Conservation (phyloP, 331 rosid species). For the Quercus tomentella region DNA sequence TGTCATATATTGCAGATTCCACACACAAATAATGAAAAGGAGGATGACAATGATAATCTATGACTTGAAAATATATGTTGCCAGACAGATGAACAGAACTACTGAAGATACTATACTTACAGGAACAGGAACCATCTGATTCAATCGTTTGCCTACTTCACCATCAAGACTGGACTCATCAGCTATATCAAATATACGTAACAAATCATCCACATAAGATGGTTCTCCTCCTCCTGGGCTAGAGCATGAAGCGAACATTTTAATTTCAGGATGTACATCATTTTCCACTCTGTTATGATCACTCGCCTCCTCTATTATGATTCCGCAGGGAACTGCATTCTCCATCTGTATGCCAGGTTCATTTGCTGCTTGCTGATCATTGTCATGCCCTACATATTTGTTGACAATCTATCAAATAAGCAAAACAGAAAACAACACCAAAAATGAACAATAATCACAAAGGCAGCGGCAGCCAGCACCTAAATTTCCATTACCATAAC, state of each 20-base stretch:
- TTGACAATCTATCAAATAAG: conserved; percentile 25
- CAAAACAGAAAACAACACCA: background rate
- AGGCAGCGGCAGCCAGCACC: background rate
- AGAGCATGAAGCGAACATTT: conserved; percentile 29
- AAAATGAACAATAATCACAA: conserved; percentile 20
- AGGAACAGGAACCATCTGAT: conserved; percentile 83
- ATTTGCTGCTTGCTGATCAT: conserved; percentile 28
- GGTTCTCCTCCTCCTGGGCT: conserved; percentile 40
- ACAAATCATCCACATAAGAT: conserved; percentile 29
- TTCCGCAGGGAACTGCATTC: conserved; percentile 5
- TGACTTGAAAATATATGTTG: background rate
- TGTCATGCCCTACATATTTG: conserved; percentile 39
- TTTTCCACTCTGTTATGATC: conserved; percentile 28
- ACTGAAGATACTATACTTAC: conserved; percentile 36
- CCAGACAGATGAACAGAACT: background rate
- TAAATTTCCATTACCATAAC: conserved; percentile 32
- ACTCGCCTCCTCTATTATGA: conserved; percentile 17
- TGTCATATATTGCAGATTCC: background rate
- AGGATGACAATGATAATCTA: background rate
- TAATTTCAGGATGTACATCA: conserved; percentile 26
- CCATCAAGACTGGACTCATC: conserved; percentile 83
- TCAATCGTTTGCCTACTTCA: conserved; percentile 86
- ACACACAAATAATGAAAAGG: background rate
- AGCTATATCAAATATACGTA: conserved; percentile 54
- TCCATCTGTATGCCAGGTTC: conserved; percentile 32